These are phyloP conservation scores for Exsudoporus floridanus DNA, from an alignment of 1,284 basidiomycete genomes.

Conservation along the genomic window DNA sequence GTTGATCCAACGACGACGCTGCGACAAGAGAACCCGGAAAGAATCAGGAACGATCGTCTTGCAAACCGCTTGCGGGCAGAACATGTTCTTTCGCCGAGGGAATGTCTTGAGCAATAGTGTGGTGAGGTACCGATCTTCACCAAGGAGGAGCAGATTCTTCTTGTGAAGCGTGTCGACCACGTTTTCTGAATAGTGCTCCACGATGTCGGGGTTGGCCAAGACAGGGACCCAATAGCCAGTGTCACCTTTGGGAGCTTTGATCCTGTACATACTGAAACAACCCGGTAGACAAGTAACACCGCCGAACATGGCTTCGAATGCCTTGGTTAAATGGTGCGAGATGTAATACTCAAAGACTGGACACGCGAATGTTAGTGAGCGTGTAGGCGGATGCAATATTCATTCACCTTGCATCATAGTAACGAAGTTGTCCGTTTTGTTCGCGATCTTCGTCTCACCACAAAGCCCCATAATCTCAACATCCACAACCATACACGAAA, in stretches of 20 bases:
- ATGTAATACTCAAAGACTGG: constrained; percentile 99
- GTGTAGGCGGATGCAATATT: not conserved
- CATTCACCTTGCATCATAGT: constrained; percentile 93
- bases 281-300: constrained; percentile 99
- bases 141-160: constrained; percentile 96
- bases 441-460: constrained; percentile 98
- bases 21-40: constrained; percentile 90
- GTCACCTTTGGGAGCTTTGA: constrained; percentile 94
- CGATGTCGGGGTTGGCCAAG: constrained; percentile 95
- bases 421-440: constrained; percentile 97
- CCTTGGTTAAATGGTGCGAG: constrained; percentile 98
- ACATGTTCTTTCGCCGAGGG: constrained; percentile 98
- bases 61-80: constrained; percentile 97
- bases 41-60: constrained; percentile 98
- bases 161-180: constrained; percentile 98
- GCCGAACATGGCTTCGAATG: constrained; percentile 99
- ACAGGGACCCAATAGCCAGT: constrained; percentile 98
- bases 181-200: constrained; percentile 97
- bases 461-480: constrained; percentile 98
- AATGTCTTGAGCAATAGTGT: constrained; percentile 97
- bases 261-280: constrained; percentile 99
- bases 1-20: constrained; percentile 99
- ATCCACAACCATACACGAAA: constrained; percentile 94
- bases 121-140: constrained; percentile 98
- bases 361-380: constrained; percentile 7